These are phyloP conservation scores for Taiozyma sp. DNA, from an alignment of 1,139 yeast genomes.

Conservation along the genomic window DNA sequence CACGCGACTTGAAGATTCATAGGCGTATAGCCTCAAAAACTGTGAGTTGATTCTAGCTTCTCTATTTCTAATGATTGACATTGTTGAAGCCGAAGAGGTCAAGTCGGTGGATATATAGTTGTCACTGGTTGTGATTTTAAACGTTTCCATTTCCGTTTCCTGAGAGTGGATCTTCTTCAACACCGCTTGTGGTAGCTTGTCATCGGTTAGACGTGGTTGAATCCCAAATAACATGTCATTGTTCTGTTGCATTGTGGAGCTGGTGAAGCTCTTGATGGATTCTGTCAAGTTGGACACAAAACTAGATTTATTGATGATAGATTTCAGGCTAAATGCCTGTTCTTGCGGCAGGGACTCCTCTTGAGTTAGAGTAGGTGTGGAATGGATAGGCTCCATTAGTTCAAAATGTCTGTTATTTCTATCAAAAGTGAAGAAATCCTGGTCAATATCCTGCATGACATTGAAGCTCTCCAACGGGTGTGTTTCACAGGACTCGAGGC, in stretches of 20 bases:
- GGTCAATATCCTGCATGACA: constrained; percentile 21
- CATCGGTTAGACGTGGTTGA: constrained; percentile 25
- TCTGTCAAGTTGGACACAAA: constrained; percentile 21
- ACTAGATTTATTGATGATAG: constrained; percentile 8
- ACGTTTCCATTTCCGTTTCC: constrained; percentile 21
- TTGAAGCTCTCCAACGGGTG: constrained; percentile 20
- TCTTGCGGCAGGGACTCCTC: constrained; percentile 1
- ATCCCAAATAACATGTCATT: constrained; percentile 20
- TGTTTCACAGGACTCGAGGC: constrained; percentile 13
- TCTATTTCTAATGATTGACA: constrained; percentile 27
- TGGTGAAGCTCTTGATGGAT: constrained; percentile 16
- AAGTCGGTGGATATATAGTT: constrained; percentile 1
- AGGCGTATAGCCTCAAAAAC: constrained; percentile 41
- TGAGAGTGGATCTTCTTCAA: background rate
- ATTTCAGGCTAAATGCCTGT: background rate
- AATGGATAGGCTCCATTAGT: constrained; percentile 8
- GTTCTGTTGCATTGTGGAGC: constrained; percentile 10
- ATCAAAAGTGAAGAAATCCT: constrained; percentile 17
- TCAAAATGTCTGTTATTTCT: constrained; percentile 5
- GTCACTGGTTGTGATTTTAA: constrained; percentile 16
- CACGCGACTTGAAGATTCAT: constrained; percentile 38
- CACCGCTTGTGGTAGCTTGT: constrained; percentile 10
- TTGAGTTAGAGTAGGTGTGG: constrained; percentile 4
- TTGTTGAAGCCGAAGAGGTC: constrained; percentile 1
- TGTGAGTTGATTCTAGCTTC: constrained; percentile 43